phyloP scores from a whole-genome alignment of 768 basidiomycete species.

The Lactarius vividus region DNA sequence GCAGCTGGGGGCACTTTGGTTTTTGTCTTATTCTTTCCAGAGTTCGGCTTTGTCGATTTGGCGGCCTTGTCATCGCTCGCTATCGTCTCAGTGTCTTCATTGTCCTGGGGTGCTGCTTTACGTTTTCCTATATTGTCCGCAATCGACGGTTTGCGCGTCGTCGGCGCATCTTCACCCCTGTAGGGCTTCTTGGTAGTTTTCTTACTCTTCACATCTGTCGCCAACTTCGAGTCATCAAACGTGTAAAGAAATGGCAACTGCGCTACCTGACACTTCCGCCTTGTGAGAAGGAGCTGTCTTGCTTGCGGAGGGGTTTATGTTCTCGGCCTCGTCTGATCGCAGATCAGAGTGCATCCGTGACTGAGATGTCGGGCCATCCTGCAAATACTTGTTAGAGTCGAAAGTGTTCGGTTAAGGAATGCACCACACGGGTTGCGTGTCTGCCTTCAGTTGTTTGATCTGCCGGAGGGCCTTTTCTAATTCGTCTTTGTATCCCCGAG shows the following conservation, averaged over 20 bases:
- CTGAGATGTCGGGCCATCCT: slow-evolving; percentile 2
- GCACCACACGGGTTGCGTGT: slow-evolving; percentile 5
- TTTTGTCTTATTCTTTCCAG: neutral
- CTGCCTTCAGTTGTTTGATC: slow-evolving; percentile 13
- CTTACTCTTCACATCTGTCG: slow-evolving; percentile 8
- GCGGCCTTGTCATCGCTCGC: neutral
- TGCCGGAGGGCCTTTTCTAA: slow-evolving; percentile 31
- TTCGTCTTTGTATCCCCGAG: slow-evolving; percentile 18
- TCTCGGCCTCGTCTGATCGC: slow-evolving; percentile 2
- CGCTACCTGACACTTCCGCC: slow-evolving; percentile 3
- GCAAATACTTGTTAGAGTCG: neutral
- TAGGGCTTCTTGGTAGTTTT: slow-evolving; percentile 21
- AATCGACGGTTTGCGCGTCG: slow-evolving; percentile 10
- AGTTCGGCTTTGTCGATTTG: slow-evolving; percentile 7
- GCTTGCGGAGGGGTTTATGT: neutral
- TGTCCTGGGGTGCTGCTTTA: slow-evolving; percentile 34
- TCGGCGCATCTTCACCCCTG: slow-evolving; percentile 20
- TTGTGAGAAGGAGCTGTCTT: neutral
- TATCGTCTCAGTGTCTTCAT: slow-evolving; percentile 28
- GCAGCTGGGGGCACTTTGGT: slow-evolving; percentile 1
- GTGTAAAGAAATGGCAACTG: neutral
- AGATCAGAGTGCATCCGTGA: slow-evolving; percentile 3
- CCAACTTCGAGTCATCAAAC: neutral
- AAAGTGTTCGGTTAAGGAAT: neutral
- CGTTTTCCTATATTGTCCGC: slow-evolving; percentile 39